Conservation (phyloP, 176 grass and related monocot species). For the Carex cristatella region DNA sequence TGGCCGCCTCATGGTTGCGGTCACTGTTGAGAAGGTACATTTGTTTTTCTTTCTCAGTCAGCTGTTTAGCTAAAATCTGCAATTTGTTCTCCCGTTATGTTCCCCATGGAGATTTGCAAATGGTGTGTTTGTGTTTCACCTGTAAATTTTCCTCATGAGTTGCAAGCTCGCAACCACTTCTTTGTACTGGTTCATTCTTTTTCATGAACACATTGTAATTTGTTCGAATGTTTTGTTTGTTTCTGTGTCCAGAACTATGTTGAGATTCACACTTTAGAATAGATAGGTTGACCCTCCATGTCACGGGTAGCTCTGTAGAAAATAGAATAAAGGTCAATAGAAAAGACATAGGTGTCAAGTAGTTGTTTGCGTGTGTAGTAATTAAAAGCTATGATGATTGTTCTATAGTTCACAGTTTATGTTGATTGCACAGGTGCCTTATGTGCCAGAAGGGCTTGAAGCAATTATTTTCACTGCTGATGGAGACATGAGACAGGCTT, state of each 20-base stretch:
- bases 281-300: not conserved
- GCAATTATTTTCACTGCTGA: conserved; percentile 99
- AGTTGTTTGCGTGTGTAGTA: not conserved
- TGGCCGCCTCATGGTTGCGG: conserved; percentile 75
- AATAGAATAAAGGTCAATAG: conserved; percentile 4
- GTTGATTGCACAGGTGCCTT: conserved; percentile 52
- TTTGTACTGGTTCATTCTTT: not conserved
- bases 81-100: not conserved
- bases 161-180: not conserved
- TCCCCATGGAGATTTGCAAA: not conserved
- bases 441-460: conserved; percentile 86
- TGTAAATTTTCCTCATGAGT: not conserved
- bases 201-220: not conserved
- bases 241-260: not conserved
- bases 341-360: not conserved
- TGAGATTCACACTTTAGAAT: not conserved
- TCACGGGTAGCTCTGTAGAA: not conserved
- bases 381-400: not conserved
- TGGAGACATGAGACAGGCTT: conserved; percentile 95
- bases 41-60: not conserved
- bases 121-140: not conserved
- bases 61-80: not conserved
- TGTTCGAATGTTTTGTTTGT: not conserved
- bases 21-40: conserved; percentile 82
- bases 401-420: not conserved